Conservation (phyloP, 306 rosid genomes). For the Fragaria iinumae region DNA sequence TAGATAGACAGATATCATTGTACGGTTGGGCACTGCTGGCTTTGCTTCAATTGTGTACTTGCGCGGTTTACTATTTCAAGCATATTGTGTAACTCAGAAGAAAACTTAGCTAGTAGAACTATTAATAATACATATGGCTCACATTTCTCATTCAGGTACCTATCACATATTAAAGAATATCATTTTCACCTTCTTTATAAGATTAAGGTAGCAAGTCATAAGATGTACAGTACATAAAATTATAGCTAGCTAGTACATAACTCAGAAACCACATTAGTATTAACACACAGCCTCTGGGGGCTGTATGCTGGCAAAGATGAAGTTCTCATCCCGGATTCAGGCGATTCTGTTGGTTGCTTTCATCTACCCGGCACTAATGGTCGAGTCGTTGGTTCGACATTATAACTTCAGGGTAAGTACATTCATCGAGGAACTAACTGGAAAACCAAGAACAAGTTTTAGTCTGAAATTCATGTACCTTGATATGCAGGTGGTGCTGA, state of each 20-base stretch:
- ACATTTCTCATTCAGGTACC: conserved; percentile 49
- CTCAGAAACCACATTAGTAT: not conserved
- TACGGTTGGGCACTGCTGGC: conserved; percentile 40
- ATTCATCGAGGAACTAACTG: not conserved
- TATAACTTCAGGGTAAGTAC: conserved; percentile 58
- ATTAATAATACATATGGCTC: conserved; percentile 19
- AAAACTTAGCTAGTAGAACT: conserved; percentile 27
- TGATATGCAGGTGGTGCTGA: conserved; percentile 55
- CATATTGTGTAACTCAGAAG: conserved; percentile 44
- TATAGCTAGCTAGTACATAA: conserved; percentile 2
- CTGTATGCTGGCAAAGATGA: not conserved
- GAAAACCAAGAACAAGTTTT: not conserved
- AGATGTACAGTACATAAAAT: not conserved
- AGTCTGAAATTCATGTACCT: not conserved
- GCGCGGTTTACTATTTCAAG: conserved; percentile 16
- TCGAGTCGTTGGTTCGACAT: conserved; percentile 54
- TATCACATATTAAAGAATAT: conserved; percentile 29
- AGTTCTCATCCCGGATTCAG: conserved; percentile 27
- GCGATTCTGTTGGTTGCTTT: conserved; percentile 41
- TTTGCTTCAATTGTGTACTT: conserved; percentile 15
- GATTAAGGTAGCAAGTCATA: conserved; percentile 27
- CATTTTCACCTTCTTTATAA: conserved; percentile 18
- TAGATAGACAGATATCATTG: conserved; percentile 4
- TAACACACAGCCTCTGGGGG: not conserved
- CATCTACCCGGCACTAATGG: conserved; percentile 33